Base-by-base conservation (phyloP, 257 asterid species). In the Solanum appendiculatum region DNA sequence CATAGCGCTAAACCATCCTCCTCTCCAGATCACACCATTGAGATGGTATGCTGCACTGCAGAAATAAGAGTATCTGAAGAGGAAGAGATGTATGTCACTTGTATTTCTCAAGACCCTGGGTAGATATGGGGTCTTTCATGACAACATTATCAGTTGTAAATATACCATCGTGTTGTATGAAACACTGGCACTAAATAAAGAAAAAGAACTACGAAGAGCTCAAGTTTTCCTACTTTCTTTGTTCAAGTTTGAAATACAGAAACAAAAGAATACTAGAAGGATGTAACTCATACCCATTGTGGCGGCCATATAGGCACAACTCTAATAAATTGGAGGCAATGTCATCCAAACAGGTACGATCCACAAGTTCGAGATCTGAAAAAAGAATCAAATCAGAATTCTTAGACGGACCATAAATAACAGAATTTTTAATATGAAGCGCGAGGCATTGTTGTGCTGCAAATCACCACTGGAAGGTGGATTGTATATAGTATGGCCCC, bases 1-100 rank as follows among this genome's bases (percentile, higher is more conserved):
- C 89, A 86, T 33, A 66, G 87, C 15, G 51, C 85, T 11, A 72
- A 87, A 66, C 15, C 92, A 34, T 87, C 94, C 73, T 87, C 90
- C 72, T 88, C 94, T 68, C 25, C 89, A 54, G 87, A 91, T 27
- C 90, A 89, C 36, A 82, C 92, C 91, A 54, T 48, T 91, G 44
- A 60, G 87, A 83, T 46, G 68, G 60, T 74, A 37, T 27, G 73
- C 60, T 27, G 86, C 36, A 70, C 42, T 27, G 63, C 84, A 44
- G 29, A 56, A 42, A 78, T 78, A 80, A 44, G 27, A 46, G 42
- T 48, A 29, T 80, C 42, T 81, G 85, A 81, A 81, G 68, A 48
- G 69, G 69, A 48, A 48, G 31, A 51, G 68, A 81, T 31, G 85
- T 31, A 51, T 31, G 69, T 40, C 64, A 78, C 64, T 27, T 29